Evolutionary conservation across 371 early-diverging fungal genomes (phyloP).

Genomic region (Lichtheimia ornata): DNA sequence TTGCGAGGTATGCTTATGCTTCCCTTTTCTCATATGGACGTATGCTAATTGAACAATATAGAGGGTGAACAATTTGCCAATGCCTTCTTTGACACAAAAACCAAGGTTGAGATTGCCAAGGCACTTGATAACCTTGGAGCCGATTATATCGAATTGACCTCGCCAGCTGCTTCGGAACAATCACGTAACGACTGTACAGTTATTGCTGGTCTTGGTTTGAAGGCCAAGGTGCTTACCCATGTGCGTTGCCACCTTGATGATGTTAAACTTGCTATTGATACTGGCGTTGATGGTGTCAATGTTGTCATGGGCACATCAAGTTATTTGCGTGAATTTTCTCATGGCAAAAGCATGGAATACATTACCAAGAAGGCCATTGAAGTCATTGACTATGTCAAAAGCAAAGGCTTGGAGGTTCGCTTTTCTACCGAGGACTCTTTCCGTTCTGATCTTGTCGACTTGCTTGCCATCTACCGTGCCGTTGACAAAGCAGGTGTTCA

Average conservation of each 20-base stretch:
- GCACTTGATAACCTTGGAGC: constrained; percentile 95
- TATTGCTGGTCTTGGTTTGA: constrained; percentile 88
- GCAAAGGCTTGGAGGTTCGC: constrained; percentile 93
- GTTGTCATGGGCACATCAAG: constrained; percentile 97
- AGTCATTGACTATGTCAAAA: constrained; percentile 93
- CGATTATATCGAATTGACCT: constrained; percentile 95
- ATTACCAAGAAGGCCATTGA: constrained; percentile 92
- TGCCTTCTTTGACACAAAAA: constrained; percentile 94
- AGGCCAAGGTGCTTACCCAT: constrained; percentile 96
- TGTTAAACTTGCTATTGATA: constrained; percentile 91
- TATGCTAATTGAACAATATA: constrained; percentile 15
- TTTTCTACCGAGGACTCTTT: constrained; percentile 98
- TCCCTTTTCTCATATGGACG: neutral
- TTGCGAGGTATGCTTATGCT: constrained; percentile 66
- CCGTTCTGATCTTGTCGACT: constrained; percentile 93
- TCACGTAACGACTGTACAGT: constrained; percentile 88
- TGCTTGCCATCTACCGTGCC: constrained; percentile 89
- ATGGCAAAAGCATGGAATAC: constrained; percentile 97
- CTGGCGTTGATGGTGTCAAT: constrained; percentile 95
- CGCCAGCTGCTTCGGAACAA: constrained; percentile 96
- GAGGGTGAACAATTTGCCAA: constrained; percentile 99
- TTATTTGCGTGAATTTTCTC: constrained; percentile 92
- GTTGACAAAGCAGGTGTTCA: constrained; percentile 96
- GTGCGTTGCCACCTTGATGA: constrained; percentile 98
- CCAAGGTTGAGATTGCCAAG: constrained; percentile 96